phyloP scores from a whole-genome alignment of 768 basidiomycete species.

The Phlegmacium glaucopus region DNA sequence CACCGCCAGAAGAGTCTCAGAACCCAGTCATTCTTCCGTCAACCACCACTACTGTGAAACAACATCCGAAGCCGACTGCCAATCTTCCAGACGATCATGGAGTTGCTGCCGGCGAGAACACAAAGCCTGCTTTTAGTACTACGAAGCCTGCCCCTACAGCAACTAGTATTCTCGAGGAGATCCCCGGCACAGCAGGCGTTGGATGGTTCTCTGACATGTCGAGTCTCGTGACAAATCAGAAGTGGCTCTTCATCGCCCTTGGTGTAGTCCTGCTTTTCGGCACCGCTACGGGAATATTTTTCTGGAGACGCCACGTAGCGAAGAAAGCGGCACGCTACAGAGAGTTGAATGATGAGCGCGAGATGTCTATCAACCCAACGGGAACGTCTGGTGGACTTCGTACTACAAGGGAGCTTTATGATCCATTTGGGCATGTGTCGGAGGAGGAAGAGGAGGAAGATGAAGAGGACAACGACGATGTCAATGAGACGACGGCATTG shows the following conservation, averaged over 20 bases:
- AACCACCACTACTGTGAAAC: constrained; percentile 45
- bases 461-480: constrained; percentile 71
- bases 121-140: constrained; percentile 65
- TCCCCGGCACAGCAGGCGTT: constrained; percentile 64
- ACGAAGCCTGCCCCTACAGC: constrained; percentile 24
- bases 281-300: constrained; percentile 65
- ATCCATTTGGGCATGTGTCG: constrained; percentile 90
- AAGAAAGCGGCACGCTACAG: constrained; percentile 49
- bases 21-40: constrained; percentile 29
- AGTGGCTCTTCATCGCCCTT: constrained; percentile 90
- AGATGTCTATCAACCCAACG: constrained; percentile 75
- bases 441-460: constrained; percentile 86
- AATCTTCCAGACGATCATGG: constrained; percentile 88
- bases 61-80: constrained; percentile 80
- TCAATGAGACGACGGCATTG: constrained; percentile 68
- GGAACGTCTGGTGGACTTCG: constrained; percentile 41
- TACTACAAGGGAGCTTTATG: constrained; percentile 85
- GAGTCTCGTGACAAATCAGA: constrained; percentile 67
- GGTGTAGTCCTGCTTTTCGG: constrained; percentile 77
- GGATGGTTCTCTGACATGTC: constrained; percentile 85
- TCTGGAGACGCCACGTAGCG: constrained; percentile 65
- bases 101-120: constrained; percentile 72
- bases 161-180: constrained; percentile 29
- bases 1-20: constrained; percentile 32
- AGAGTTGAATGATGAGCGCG: constrained; percentile 59